phyloP scores from a whole-genome alignment of 163 green algal species.

The Volvox carteri region DNA sequence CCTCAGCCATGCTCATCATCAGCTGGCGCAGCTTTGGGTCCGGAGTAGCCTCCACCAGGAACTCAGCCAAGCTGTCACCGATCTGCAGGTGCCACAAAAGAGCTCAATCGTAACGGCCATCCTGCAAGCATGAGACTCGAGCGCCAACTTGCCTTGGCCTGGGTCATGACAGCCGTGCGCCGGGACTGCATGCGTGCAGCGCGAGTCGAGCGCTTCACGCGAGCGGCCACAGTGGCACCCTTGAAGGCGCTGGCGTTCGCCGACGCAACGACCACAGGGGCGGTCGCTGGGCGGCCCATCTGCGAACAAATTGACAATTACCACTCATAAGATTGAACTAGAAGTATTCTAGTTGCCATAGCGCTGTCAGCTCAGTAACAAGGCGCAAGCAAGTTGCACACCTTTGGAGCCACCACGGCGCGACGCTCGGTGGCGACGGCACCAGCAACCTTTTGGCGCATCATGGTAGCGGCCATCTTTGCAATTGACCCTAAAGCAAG shows the following conservation, averaged over 20 bases:
- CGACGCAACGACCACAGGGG: constrained; percentile 50
- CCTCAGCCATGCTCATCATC: constrained; percentile 94
- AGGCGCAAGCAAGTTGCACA: constrained; percentile 21
- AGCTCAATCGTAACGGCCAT: background rate
- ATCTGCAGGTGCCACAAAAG: constrained; percentile 71
- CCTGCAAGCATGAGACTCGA: background rate
- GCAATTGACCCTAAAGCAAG: constrained; percentile 30
- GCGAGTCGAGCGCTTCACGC: constrained; percentile 23
- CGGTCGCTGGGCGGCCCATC: constrained; percentile 48
- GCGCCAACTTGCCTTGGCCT: constrained; percentile 58
- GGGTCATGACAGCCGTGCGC: constrained; percentile 59
- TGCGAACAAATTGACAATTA: background rate
- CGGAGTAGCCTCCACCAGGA: constrained; percentile 87
- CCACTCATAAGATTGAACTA: background rate
- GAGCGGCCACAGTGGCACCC: constrained; percentile 51
- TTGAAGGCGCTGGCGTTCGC: constrained; percentile 60
- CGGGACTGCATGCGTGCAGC: constrained; percentile 51
- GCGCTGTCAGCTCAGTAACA: no score
- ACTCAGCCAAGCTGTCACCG: constrained; percentile 93
- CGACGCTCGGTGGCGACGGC: constrained; percentile 49
- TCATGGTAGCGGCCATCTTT: constrained; percentile 55
- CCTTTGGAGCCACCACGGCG: constrained; percentile 33
- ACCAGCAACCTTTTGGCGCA: constrained; percentile 52
- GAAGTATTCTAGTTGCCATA: no score
- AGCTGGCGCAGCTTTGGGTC: constrained; percentile 93